Evolutionary conservation across 164 flowering plant genomes (phyloP).

Genomic region (Protea cynaroides): DNA sequence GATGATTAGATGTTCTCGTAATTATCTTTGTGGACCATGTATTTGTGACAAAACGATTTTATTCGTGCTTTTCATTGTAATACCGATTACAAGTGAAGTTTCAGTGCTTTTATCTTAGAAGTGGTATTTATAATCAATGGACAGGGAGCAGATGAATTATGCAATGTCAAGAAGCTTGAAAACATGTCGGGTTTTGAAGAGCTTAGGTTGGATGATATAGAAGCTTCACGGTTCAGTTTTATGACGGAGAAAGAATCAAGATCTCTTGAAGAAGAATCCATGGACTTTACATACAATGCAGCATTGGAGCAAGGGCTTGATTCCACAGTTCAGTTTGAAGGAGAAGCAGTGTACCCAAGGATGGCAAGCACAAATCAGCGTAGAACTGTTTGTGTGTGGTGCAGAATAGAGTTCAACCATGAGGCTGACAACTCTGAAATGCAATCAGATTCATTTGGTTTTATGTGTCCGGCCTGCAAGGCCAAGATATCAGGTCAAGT

Average conservation of each 20-base stretch:
- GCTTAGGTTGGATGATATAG: slow-evolving; percentile 51
- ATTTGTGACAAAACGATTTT: too few species aligned
- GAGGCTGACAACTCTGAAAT: slow-evolving; percentile 43
- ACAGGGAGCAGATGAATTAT: slow-evolving; percentile 34
- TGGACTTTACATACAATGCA: slow-evolving; percentile 30
- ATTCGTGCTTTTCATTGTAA: neutral
- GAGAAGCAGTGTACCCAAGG: slow-evolving; percentile 33
- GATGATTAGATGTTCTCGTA: too few species aligned
- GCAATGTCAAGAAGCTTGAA: slow-evolving; percentile 24
- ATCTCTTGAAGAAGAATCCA: slow-evolving; percentile 27
- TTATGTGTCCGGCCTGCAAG: slow-evolving; percentile 80
- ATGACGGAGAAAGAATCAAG: slow-evolving; percentile 26
- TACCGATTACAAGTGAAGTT: neutral
- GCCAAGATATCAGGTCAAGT: slow-evolving; percentile 61
- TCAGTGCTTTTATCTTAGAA: neutral
- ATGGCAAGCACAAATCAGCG: slow-evolving; percentile 25
- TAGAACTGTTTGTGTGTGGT: slow-evolving; percentile 72
- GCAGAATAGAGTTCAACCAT: slow-evolving; percentile 58
- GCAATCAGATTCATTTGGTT: slow-evolving; percentile 74
- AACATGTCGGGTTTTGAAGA: slow-evolving; percentile 42
- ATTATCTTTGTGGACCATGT: too few species aligned
- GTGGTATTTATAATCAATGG: neutral
- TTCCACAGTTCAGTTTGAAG: slow-evolving; percentile 34
- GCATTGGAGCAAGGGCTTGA: slow-evolving; percentile 29
- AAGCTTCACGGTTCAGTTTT: slow-evolving; percentile 30